Evolutionary conservation across 2,329 filamentous ascomycete genomes (phyloP), one percentile per base, ranked within the genome.

Genomic region (Samsoniella hepiali): DNA sequence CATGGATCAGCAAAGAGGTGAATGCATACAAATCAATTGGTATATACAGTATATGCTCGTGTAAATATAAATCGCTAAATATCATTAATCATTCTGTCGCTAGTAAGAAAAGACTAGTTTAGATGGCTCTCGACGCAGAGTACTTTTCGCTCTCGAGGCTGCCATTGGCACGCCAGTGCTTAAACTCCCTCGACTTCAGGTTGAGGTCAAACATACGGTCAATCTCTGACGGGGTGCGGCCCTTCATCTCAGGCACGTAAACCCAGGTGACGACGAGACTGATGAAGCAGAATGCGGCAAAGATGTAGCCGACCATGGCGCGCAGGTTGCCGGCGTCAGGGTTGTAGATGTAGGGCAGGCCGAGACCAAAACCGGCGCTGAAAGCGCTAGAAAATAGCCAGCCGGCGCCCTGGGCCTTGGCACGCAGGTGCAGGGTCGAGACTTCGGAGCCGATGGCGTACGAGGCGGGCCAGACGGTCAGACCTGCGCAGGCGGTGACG

Each of bases 241-340:
- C 79, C 70, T 80, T 81, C 73, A 83, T 84, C 68, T 87, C 84
- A 0, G 84, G 84, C 0, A 86, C 72, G 42, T 74, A 73, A 11
- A 76, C 71, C 73, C 76, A 86, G 0, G 78, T 76, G 0, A 78
- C 53, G 1, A 72, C 62, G 2, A 76, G 70, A 22, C 74, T 72
- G 1, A 77, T 61, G 2, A 74, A 64, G 65, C 75, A 77, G 13
- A 76, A 71, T 0, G 71, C 76, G 0, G 73, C 71, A 63, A 73
- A 80, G 1, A 80, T 69, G 38, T 79, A 78, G 0, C 76, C 77
- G 2, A 76, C 78, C 69, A 77, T 78, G 1, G 74, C 76, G 34
- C 76, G 73, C 27, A 80, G 67, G 64, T 78, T 74, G 9, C 72
- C 76, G 22, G 69, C 58, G 27, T 73, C 74, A 10, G 72, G 65